Conservation (phyloP, 306 rosid genomes). For the Albizia julibrissin region DNA sequence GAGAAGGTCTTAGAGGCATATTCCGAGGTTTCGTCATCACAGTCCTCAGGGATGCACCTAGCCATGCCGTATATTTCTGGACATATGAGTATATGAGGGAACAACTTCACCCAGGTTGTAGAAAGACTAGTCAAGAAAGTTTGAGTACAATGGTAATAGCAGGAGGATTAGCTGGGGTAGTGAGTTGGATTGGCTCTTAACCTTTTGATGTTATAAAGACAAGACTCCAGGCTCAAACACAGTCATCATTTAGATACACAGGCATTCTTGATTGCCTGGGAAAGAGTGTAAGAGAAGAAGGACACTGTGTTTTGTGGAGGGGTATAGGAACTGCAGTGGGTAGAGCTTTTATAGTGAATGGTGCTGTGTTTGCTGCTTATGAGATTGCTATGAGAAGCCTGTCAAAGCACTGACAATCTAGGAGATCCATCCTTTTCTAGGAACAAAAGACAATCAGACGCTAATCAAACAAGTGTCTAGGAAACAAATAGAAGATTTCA, state of each 20-base stretch:
- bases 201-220: constrained; percentile 86
- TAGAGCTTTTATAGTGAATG: constrained; percentile 82
- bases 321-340: constrained; percentile 78
- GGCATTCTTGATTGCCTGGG: constrained; percentile 63
- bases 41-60: constrained; percentile 73
- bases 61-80: constrained; percentile 61
- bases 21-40: constrained; percentile 77
- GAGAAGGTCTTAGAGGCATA: constrained; percentile 66
- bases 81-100: constrained; percentile 74
- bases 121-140: constrained; percentile 58
- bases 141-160: constrained; percentile 68
- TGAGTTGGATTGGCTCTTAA: constrained; percentile 74
- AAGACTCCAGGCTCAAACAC: constrained; percentile 72
- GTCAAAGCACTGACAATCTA: constrained; percentile 19
- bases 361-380: constrained; percentile 78
- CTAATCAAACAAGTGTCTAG: neutral
- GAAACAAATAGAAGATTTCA: neutral
- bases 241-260: constrained; percentile 46
- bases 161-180: constrained; percentile 86
- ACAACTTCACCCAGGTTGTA: constrained; percentile 77
- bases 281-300: constrained; percentile 63
- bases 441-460: constrained; percentile 5
- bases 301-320: constrained; percentile 56
- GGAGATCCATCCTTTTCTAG: neutral
- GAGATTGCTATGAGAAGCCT: constrained; percentile 69